phyloP scores from a whole-genome alignment of 257 asterid genomes.

The Solanum phureja region DNA sequence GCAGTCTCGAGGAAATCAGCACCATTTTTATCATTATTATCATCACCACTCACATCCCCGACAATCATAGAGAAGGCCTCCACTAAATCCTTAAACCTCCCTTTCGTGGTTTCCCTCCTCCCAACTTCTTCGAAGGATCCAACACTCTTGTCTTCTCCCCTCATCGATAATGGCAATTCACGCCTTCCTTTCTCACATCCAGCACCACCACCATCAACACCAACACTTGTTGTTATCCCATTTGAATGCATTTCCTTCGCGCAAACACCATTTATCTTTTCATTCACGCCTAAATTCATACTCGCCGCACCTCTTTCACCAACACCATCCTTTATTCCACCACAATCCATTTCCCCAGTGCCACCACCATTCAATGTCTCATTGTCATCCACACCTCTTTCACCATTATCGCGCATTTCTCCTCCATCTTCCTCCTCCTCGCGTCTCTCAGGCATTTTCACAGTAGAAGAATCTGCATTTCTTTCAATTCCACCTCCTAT shows the following conservation, averaged over 20 bases:
- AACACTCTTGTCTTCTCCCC: conserved; percentile 4
- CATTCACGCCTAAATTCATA: background rate
- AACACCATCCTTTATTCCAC: background rate
- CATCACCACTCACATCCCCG: background rate
- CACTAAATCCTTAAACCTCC: background rate
- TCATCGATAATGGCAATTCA: conserved; percentile 19
- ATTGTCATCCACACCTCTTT: conserved; percentile 1
- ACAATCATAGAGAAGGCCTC: conserved; percentile 1
- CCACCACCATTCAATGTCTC: conserved; percentile 5
- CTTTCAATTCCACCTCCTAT: conserved; percentile 1
- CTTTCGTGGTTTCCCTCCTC: background rate
- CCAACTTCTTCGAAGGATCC: background rate
- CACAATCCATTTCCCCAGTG: background rate
- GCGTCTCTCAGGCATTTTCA: background rate
- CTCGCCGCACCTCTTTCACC: background rate
- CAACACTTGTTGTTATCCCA: background rate
- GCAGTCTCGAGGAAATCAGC: conserved; percentile 22
- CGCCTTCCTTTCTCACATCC: conserved; percentile 3
- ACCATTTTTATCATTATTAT: background rate
- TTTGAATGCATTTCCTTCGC: background rate
- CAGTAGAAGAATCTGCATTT: background rate
- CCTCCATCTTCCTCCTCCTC: background rate
- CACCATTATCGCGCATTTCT: background rate
- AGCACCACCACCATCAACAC: background rate
- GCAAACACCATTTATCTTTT: background rate